These are phyloP conservation scores for Aspergillus avenaceus DNA, from an alignment of 495 filamentous ascomycete species.

Conservation along the genomic window DNA sequence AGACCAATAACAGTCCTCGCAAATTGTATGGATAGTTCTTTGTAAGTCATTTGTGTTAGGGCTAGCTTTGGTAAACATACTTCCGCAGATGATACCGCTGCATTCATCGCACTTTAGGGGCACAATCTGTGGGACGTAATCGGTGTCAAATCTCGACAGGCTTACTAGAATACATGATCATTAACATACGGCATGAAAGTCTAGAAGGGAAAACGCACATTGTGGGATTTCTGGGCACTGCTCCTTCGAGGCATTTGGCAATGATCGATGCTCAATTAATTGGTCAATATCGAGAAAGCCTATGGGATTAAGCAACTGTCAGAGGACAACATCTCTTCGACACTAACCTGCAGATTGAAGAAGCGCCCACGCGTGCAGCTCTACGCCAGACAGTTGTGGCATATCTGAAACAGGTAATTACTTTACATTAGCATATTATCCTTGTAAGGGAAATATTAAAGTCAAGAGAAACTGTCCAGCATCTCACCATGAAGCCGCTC, in stretches of 20 bases:
- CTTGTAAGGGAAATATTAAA: neutral
- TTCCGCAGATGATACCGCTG: slow-evolving; percentile 19
- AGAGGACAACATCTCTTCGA: neutral
- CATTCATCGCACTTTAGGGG: slow-evolving; percentile 9
- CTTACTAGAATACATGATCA: neutral
- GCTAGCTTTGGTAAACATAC: slow-evolving; percentile 27
- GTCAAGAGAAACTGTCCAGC: too few species aligned
- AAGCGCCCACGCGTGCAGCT: slow-evolving; percentile 15
- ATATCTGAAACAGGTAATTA: slow-evolving; percentile 1
- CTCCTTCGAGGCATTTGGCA: slow-evolving; percentile 11
- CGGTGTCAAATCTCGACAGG: neutral
- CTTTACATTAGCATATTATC: neutral
- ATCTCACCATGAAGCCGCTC: neutral
- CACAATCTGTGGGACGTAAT: neutral
- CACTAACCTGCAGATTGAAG: slow-evolving; percentile 16
- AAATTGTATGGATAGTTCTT: slow-evolving; percentile 1
- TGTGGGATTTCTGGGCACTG: slow-evolving; percentile 23
- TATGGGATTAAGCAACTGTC: slow-evolving; percentile 2
- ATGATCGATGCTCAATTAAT: slow-evolving; percentile 29
- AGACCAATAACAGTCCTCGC: slow-evolving; percentile 15
- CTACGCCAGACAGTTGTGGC: slow-evolving; percentile 2
- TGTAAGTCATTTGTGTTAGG: neutral
- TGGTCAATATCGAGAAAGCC: slow-evolving; percentile 38
- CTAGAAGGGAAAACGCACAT: slow-evolving; percentile 3
- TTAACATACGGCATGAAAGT: neutral